These are phyloP conservation scores for Immersiella caudata DNA, from an alignment of 495 filamentous ascomycete species.

Conservation along the genomic window DNA sequence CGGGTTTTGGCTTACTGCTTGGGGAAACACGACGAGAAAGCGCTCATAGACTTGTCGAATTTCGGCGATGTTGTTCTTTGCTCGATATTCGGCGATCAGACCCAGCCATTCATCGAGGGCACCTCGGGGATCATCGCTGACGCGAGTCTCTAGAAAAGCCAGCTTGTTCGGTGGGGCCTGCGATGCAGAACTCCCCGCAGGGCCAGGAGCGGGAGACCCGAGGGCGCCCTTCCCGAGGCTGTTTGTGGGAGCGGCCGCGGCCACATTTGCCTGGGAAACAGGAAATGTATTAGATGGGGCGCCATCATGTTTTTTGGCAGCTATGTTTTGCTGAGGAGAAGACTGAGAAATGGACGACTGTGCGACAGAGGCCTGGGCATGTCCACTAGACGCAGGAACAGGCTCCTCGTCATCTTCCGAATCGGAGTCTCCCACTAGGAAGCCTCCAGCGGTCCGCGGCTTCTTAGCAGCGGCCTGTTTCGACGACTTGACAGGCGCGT, in stretches of 20 bases:
- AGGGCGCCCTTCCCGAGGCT: slow-evolving; percentile 10
- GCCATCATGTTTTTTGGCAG: slow-evolving; percentile 28
- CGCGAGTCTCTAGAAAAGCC: slow-evolving; percentile 84
- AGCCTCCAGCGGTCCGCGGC: slow-evolving; percentile 75
- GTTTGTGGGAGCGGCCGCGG: slow-evolving; percentile 18
- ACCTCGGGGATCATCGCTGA: slow-evolving; percentile 87
- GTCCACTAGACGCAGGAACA: slow-evolving; percentile 27
- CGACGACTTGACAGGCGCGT: slow-evolving; percentile 36
- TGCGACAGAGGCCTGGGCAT: slow-evolving; percentile 17
- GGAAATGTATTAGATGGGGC: slow-evolving; percentile 25
- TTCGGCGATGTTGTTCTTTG: slow-evolving; percentile 78
- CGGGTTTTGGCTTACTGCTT: slow-evolving; percentile 69
- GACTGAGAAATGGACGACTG: slow-evolving; percentile 27
- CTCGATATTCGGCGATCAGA: slow-evolving; percentile 82
- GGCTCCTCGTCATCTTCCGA: slow-evolving; percentile 47
- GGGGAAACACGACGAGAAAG: slow-evolving; percentile 84
- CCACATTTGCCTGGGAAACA: slow-evolving; percentile 34
- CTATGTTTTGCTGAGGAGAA: slow-evolving; percentile 31
- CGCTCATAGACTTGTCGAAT: slow-evolving; percentile 79
- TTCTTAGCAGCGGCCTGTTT: slow-evolving; percentile 50
- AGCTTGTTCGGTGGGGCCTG: slow-evolving; percentile 73
- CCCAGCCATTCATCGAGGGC: slow-evolving; percentile 88
- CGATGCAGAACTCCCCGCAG: slow-evolving; percentile 27
- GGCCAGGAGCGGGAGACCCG: slow-evolving; percentile 19
- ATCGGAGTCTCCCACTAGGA: slow-evolving; percentile 76